Percentiles rank a stretch among this genome's conserved stretches.
These are phyloP conservation scores for Lachnellula occidentalis DNA, from an alignment of 2,329 filamentous ascomycete genomes.

Conservation along the genomic window DNA sequence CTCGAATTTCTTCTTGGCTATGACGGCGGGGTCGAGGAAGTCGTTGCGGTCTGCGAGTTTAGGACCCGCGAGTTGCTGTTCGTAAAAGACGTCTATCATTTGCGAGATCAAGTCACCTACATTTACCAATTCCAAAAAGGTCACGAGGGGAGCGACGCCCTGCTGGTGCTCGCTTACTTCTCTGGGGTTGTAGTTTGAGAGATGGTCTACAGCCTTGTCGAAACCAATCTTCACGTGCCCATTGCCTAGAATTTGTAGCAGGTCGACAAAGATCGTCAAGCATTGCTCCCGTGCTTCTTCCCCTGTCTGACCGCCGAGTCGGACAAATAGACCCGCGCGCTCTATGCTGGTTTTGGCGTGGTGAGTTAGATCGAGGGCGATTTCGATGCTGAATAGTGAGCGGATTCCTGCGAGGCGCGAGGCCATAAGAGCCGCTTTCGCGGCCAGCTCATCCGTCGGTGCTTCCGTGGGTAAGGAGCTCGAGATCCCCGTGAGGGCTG, in stretches of 20 bases:
- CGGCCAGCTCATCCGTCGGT: constrained; percentile 85
- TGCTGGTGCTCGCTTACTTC: constrained; percentile 65
- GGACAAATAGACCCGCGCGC: constrained; percentile 75
- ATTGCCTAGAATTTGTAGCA: constrained; percentile 79
- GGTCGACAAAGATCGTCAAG: constrained; percentile 76
- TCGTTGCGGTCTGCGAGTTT: constrained; percentile 88
- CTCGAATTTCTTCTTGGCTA: constrained; percentile 98
- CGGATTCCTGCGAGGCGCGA: constrained; percentile 90
- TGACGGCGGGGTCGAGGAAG: constrained; percentile 83
- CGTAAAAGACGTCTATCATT: constrained; percentile 98
- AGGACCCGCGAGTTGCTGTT: constrained; percentile 81
- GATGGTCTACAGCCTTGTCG: constrained; percentile 83
- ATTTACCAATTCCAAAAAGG: constrained; percentile 95
- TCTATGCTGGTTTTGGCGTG: constrained; percentile 83
- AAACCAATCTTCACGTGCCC: constrained; percentile 91
- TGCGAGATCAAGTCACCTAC: constrained; percentile 96
- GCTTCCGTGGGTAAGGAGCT: constrained; percentile 53
- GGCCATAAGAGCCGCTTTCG: constrained; percentile 97
- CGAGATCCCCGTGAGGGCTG: constrained; percentile 23
- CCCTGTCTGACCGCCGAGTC: constrained; percentile 72
- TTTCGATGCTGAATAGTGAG: constrained; percentile 91
- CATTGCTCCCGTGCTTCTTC: constrained; percentile 85
- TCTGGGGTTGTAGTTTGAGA: constrained; percentile 86
- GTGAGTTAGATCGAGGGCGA: constrained; percentile 85
- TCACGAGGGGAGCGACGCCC: constrained; percentile 85